A percentile compares a stretch with the other conserved stretches of the same genome.
Evolutionary conservation across 177 flowering plant genomes (phyloP).

Genomic region (Telopea speciosissima): DNA sequence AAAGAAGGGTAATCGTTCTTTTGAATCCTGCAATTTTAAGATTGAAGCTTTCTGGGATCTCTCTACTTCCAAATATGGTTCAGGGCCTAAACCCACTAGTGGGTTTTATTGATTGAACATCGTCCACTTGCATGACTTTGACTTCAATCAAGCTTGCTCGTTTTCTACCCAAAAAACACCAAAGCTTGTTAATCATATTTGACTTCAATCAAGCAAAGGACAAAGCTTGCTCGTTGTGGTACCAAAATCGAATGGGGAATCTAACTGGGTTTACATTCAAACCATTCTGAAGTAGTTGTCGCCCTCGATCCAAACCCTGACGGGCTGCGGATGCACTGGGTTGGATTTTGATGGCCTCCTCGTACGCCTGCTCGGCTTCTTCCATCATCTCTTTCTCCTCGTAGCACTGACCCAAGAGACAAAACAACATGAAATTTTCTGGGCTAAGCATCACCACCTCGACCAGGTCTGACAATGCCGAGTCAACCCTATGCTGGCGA

Average conservation of each 20-base stretch:
- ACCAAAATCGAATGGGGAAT: too few relatives aligned
- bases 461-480: conserved; percentile 52
- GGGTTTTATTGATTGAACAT: too few relatives aligned
- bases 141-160: too few relatives aligned
- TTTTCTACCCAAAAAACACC: too few relatives aligned
- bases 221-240: too few relatives aligned
- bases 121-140: too few relatives aligned
- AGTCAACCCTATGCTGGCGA: conserved; percentile 39
- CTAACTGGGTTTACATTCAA: too few relatives aligned
- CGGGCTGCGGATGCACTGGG: conserved; percentile 30
- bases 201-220: too few relatives aligned
- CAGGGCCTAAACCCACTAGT: conserved; percentile 49
- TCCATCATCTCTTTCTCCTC: conserved; percentile 50
- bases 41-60: conserved; percentile 58
- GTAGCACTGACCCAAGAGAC: conserved; percentile 62
- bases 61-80: conserved; percentile 33
- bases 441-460: conserved; percentile 41
- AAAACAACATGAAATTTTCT: conserved; percentile 41
- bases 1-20: conserved; percentile 29
- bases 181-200: too few relatives aligned
- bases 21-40: conserved; percentile 24
- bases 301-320: conserved; percentile 40
- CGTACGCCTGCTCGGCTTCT: conserved; percentile 51
- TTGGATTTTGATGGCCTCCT: conserved; percentile 35
- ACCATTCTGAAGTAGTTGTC: too few relatives aligned